Conservation (phyloP, 2,329 filamentous ascomycete species). For the Ophiocordyceps australis region DNA sequence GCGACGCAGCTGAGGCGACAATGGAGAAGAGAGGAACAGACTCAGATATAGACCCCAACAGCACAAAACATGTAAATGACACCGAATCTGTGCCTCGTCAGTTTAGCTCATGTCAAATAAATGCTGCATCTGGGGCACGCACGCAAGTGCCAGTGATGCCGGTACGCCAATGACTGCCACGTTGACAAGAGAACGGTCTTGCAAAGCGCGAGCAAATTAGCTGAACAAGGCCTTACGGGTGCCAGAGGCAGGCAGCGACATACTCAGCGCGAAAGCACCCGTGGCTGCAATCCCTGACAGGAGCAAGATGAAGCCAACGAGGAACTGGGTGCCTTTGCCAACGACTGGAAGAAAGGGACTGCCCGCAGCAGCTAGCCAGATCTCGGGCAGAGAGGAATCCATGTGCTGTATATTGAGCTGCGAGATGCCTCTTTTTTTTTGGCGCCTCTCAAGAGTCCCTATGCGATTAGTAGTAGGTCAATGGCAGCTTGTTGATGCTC, state of each 20-base stretch:
- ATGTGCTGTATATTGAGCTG: slow-evolving; percentile 31
- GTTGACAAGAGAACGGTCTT: slow-evolving; percentile 69
- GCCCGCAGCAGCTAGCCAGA: slow-evolving; percentile 86
- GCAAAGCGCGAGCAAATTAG: no score
- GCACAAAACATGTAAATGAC: slow-evolving; percentile 98
- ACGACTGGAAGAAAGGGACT: slow-evolving; percentile 69
- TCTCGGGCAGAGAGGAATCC: slow-evolving; percentile 68
- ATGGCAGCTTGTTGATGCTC: no score
- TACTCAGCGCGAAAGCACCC: slow-evolving; percentile 76
- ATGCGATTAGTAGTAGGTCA: no score
- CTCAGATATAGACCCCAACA: slow-evolving; percentile 92
- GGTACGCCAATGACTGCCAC: slow-evolving; percentile 66
- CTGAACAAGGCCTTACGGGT: slow-evolving; percentile 1
- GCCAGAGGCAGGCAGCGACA: slow-evolving; percentile 7
- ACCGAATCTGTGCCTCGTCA: slow-evolving; percentile 68
- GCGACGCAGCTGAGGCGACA: slow-evolving; percentile 10
- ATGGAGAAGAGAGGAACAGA: no score
- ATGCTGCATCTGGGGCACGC: slow-evolving; percentile 26
- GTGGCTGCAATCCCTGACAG: slow-evolving; percentile 53
- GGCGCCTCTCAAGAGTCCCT: no score
- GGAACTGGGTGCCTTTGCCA: slow-evolving; percentile 70
- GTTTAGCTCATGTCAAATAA: no score
- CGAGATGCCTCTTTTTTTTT: no score
- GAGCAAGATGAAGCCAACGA: slow-evolving; percentile 60
- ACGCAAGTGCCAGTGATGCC: slow-evolving; percentile 82